phyloP scores from a whole-genome alignment of 139 green algal genomes.

The Tetraselmis striata region DNA sequence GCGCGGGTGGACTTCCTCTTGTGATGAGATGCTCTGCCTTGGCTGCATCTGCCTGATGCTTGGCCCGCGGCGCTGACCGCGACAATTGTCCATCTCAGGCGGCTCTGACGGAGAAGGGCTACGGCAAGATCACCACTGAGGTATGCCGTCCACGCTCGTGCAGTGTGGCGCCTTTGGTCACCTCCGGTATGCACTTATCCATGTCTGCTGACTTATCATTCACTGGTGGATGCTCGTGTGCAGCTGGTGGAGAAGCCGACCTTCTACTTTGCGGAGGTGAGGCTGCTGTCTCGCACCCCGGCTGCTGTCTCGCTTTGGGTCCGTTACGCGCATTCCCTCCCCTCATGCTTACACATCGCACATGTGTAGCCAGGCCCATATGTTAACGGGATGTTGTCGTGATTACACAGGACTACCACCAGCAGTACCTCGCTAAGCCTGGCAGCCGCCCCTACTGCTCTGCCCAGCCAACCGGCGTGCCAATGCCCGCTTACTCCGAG shows the following conservation, averaged over 20 bases:
- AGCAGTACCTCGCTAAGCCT: conserved; percentile 32
- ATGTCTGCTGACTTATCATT: too few relatives aligned
- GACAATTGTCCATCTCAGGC: not conserved
- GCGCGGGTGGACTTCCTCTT: too few relatives aligned
- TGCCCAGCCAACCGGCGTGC: conserved; percentile 18
- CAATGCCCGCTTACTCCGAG: conserved; percentile 7
- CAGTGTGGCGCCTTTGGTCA: too few relatives aligned
- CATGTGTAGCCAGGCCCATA: too few relatives aligned
- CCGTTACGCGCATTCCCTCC: too few relatives aligned
- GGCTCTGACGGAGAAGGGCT: not conserved
- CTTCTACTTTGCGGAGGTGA: conserved; percentile 32
- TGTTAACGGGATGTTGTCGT: too few relatives aligned
- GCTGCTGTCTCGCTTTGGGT: too few relatives aligned
- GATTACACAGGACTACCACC: conserved; percentile 37
- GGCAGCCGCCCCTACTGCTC: conserved; percentile 18
- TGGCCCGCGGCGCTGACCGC: not conserved
- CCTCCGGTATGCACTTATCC: too few relatives aligned
- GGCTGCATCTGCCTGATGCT: too few relatives aligned
- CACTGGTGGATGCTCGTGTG: not conserved
- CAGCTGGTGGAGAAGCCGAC: not conserved
- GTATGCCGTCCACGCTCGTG: not conserved
- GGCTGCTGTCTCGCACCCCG: too few relatives aligned
- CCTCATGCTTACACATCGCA: too few relatives aligned
- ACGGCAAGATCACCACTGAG: conserved; percentile 19
- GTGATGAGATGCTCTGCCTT: too few relatives aligned